Evolutionary conservation across 75 land plant species (phyloP).

Genomic region (Picea glauca): DNA sequence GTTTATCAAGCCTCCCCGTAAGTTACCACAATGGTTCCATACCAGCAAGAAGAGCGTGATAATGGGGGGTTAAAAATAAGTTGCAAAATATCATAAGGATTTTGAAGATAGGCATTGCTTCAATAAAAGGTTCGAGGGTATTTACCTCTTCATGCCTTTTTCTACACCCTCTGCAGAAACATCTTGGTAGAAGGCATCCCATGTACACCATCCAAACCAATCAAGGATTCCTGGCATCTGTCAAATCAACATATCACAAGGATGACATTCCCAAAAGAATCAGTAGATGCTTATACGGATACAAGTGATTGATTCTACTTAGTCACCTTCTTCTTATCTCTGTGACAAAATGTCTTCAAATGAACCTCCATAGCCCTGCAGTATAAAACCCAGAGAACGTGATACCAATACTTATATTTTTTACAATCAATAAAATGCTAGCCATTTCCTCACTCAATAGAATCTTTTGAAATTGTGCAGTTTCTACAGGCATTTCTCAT

Average conservation of each 20-base stretch:
- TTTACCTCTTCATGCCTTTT: slow-evolving; percentile 37
- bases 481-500: background rate
- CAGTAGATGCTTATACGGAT: background rate
- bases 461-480: background rate
- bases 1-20: no score
- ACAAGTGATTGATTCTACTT: background rate
- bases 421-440: background rate
- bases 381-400: background rate
- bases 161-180: slow-evolving; percentile 87
- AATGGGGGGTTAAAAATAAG: background rate
- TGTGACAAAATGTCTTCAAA: slow-evolving; percentile 22
- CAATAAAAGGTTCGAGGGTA: background rate
- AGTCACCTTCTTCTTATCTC: slow-evolving; percentile 42
- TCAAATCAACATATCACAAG: slow-evolving; percentile 14
- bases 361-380: slow-evolving; percentile 30
- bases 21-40: no score
- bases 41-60: background rate
- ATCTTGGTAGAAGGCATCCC: slow-evolving; percentile 98
- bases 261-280: background rate
- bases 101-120: background rate
- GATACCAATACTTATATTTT: background rate
- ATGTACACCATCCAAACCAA: slow-evolving; percentile 98
- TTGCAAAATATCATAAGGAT: background rate
- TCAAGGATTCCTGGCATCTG: slow-evolving; percentile 82
- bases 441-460: background rate